These are phyloP conservation scores for Penicillium malachiteum DNA, from an alignment of 495 filamentous ascomycete species.

Conservation along the genomic window DNA sequence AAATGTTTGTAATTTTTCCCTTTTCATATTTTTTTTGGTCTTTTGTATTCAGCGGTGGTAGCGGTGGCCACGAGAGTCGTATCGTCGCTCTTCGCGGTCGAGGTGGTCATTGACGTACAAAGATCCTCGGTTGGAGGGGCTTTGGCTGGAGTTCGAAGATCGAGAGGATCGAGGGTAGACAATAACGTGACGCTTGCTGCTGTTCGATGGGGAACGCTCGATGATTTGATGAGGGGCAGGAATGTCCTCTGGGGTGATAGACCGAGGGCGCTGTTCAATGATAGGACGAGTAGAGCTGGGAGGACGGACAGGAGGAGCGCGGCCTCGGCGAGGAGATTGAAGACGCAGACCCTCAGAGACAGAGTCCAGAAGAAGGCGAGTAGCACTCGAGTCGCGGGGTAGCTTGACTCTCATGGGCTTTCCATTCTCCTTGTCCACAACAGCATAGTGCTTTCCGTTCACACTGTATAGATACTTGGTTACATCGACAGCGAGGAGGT, in stretches of 20 bases:
- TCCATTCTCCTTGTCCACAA: slow-evolving; percentile 45
- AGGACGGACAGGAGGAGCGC: slow-evolving; percentile 15
- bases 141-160: slow-evolving; percentile 20
- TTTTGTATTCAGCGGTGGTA: slow-evolving; percentile 18
- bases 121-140: slow-evolving; percentile 42
- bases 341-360: slow-evolving; percentile 48
- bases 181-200: slow-evolving; percentile 31
- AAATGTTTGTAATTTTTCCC: background rate
- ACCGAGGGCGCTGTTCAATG: slow-evolving; percentile 19
- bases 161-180: slow-evolving; percentile 30
- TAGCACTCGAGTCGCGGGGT: slow-evolving; percentile 36
- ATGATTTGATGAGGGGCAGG: slow-evolving; percentile 31
- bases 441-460: slow-evolving; percentile 47
- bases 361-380: slow-evolving; percentile 46
- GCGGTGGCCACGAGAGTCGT: slow-evolving; percentile 31
- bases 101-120: slow-evolving; percentile 40
- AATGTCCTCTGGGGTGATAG: slow-evolving; percentile 15
- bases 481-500: slow-evolving; percentile 46
- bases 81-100: slow-evolving; percentile 38
- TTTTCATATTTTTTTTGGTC: slow-evolving; percentile 17
- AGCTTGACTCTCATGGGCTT: slow-evolving; percentile 49
- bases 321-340: slow-evolving; percentile 15
- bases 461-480: slow-evolving; percentile 49
- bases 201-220: slow-evolving; percentile 27
- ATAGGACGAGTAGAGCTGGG: slow-evolving; percentile 9